These are phyloP conservation scores for Neonectria coccinea DNA, from an alignment of 2,329 filamentous ascomycete species.

Conservation along the genomic window DNA sequence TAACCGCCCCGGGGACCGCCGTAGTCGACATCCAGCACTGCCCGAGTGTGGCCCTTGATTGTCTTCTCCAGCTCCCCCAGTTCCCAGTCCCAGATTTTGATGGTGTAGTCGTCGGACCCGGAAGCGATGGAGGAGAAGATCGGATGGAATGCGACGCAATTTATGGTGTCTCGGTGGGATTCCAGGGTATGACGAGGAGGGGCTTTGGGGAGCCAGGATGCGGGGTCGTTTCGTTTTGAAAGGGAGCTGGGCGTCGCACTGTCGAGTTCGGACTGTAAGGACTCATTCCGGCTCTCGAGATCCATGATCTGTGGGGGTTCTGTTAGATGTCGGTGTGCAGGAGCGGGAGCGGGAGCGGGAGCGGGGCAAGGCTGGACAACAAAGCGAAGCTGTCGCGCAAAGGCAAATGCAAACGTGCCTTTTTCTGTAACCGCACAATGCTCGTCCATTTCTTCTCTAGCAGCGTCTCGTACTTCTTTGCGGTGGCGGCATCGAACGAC, in stretches of 20 bases:
- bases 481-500: slow-evolving; percentile 80
- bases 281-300: slow-evolving; percentile 79
- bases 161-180: slow-evolving; percentile 84
- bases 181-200: slow-evolving; percentile 85
- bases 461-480: slow-evolving; percentile 93
- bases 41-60: slow-evolving; percentile 90
- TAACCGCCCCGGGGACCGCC: slow-evolving; percentile 78
- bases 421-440: slow-evolving; percentile 93
- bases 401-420: slow-evolving; percentile 65
- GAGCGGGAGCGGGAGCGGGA: slow-evolving; percentile 4
- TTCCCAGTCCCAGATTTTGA: slow-evolving; percentile 99
- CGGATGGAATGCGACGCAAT: slow-evolving; percentile 91
- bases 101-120: slow-evolving; percentile 90
- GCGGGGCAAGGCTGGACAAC: slow-evolving; percentile 15
- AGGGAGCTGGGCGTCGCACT: slow-evolving; percentile 82
- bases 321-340: slow-evolving; percentile 23
- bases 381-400: slow-evolving; percentile 10
- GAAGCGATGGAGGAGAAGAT: slow-evolving; percentile 91
- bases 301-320: slow-evolving; percentile 81
- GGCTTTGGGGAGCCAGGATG: slow-evolving; percentile 85
- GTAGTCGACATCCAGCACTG: slow-evolving; percentile 89
- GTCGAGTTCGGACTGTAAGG: slow-evolving; percentile 86
- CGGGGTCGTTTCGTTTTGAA: slow-evolving; percentile 72
- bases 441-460: slow-evolving; percentile 99
- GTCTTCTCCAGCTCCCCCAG: slow-evolving; percentile 90